Percentiles rank a stretch among this genome's conserved stretches.
These are phyloP conservation scores for Fraxinus cuspidata DNA, from an alignment of 257 asterid genomes.

Conservation along the genomic window DNA sequence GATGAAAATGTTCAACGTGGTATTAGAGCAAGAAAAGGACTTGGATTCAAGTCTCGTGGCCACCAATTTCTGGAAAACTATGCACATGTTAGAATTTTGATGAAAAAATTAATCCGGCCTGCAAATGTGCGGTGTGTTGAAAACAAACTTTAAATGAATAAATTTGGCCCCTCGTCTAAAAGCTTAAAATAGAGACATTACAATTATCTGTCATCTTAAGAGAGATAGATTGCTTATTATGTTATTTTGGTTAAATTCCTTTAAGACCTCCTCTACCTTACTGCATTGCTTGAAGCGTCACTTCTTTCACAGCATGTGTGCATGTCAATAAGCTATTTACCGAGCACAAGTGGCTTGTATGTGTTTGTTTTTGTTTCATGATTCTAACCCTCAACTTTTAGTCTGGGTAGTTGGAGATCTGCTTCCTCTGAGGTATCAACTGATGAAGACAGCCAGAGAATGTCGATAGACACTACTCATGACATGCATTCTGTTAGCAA, in stretches of 20 bases:
- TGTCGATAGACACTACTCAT: slow-evolving; percentile 5
- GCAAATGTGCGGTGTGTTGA: neutral
- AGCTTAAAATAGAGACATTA: neutral
- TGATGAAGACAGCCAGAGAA: slow-evolving; percentile 38
- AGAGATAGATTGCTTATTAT: neutral
- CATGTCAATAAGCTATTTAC: neutral
- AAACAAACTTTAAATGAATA: neutral
- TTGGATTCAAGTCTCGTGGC: neutral
- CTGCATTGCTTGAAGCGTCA: neutral
- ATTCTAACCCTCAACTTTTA: slow-evolving; percentile 25
- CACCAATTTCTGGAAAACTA: neutral
- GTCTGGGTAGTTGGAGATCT: slow-evolving; percentile 56
- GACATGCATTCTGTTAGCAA: slow-evolving; percentile 19
- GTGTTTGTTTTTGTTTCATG: neutral
- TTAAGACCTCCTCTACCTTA: neutral
- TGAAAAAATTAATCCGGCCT: neutral
- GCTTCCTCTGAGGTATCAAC: slow-evolving; percentile 34
- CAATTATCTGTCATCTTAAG: neutral
- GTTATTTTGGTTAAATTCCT: neutral
- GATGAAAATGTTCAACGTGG: neutral
- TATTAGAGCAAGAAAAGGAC: neutral
- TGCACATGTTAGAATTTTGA: neutral
- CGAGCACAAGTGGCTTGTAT: neutral
- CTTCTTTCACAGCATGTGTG: neutral
- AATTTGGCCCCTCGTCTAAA: neutral